Evolutionary conservation across 2,329 filamentous ascomycete genomes (phyloP).

Genomic region (Talaromyces sp.): DNA sequence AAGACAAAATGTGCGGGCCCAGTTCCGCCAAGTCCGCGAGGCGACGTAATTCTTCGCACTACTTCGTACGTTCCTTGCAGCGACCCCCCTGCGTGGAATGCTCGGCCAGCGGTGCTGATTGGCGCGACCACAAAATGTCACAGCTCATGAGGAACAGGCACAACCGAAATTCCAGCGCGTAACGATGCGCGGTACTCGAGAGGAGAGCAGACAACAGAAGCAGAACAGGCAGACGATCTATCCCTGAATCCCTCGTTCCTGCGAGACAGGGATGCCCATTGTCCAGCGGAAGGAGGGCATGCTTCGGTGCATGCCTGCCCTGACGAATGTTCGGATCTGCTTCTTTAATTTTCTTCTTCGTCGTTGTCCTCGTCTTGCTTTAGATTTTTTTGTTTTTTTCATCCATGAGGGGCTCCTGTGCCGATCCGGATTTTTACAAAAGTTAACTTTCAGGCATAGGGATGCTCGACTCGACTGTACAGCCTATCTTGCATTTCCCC

Average conservation of each 20-base stretch:
- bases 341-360: background rate
- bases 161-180: background rate
- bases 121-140: background rate
- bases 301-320: background rate
- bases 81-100: slow-evolving; percentile 2
- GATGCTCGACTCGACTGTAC: background rate
- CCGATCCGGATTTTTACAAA: background rate
- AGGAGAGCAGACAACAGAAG: background rate
- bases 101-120: background rate
- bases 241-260: background rate
- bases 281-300: background rate
- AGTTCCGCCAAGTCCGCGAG: background rate
- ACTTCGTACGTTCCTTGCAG: slow-evolving; percentile 5
- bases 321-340: background rate
- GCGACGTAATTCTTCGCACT: background rate
- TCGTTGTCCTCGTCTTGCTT: background rate
- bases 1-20: background rate
- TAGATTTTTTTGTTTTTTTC: background rate
- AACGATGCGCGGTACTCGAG: background rate
- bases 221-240: background rate
- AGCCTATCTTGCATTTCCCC: background rate
- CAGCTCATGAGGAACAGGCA: background rate
- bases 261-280: background rate
- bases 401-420: background rate
- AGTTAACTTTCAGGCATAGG: background rate